Base-by-base conservation (phyloP, 2,329 filamentous ascomycete species). In the Chaetomium sp. region DNA sequence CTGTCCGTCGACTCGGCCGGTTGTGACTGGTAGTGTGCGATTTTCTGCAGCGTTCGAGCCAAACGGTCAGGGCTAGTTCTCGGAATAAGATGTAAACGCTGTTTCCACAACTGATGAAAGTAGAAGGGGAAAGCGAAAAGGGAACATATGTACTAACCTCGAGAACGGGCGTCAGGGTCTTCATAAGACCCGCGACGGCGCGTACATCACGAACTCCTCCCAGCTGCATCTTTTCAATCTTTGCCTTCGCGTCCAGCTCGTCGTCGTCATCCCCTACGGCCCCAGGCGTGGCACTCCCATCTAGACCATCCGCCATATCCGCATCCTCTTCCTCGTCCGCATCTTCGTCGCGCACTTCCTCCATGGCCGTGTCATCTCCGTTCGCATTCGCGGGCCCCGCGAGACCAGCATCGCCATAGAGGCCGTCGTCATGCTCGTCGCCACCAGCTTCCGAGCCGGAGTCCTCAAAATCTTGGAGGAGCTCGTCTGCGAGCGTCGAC, bases 401-500 rank as follows among this genome's bases (percentile, higher is more conserved):
- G 57, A 65, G 54, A 61, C 65, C 62, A 67, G 50, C 71, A 52
- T 73, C 69, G 52, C 73, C 74, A 61, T 78, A 72, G 34, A 73
- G 67, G 36, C 67, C 69, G 59, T 77, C 74, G 51, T 79, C 75
- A 55, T 81, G 76, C 47, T 79, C 76, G 36, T 82, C 76, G 38
- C 83, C 82, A 59, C 86, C 86, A 40, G 80, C 82, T 65, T 94
- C 89, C 52, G 89, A 89, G 51, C 85, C 90, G 5, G 85, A 89
- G 67, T 95, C 89, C 66, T 91, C 90, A 61, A 95, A 94, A 69
- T 95, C 90, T 67, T 94, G 89, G 64, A 97, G 79, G 9, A 99
- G 81, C 70, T 97, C 92, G 67, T 97, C 91, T 60, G 89, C 92
- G 61, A 95, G 80, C 45, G 90, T 95, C 70, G 92, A 90, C 91